Base-by-base conservation (phyloP, 495 filamentous ascomycete genomes). In the Aspergillus mulundensis region DNA sequence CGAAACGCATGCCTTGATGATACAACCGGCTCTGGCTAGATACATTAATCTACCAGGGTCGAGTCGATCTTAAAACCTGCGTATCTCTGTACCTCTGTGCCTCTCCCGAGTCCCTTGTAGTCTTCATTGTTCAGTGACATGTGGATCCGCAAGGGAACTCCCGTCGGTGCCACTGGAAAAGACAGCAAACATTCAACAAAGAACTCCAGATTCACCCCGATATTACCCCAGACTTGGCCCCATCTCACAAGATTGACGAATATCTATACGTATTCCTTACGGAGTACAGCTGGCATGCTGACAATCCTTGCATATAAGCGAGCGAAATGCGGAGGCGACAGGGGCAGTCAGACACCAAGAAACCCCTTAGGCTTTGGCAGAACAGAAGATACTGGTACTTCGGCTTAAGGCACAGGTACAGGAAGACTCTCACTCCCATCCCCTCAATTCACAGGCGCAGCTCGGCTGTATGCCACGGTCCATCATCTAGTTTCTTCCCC, bases 281-380 rank as follows among this genome's bases (percentile, higher is more conserved):
- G n/a, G n/a, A n/a, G n/a, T n/a, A n/a, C 36, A 41, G 36, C 15
- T 8, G 18, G 18, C 18, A 38, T 54, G 16, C 20, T 54, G 42
- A 41, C 43, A 53, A 53, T 50, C 47, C 50, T 58, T 45, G 56
- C 56, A 47, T 47, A 10, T 19, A 54, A 41, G 19, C 32, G 23
- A 56, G 47, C 32, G 49, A 56, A 62, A 45, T 62, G 60, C 60
- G 60, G 60, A 56, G 56, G 40, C 51, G 53, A 59, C 56, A 62
- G 60, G 56, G 42, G 43, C 25, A 46, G 41, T 32, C 41, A 24
- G 38, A 21, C 12, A 50, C 23, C 18, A 16, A 48, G 25, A 30
- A 42, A 21, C 10, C 39, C 14, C n/a, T 12, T 7, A 1, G 8
- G 19, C 19, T 44, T 11, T 24, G 14, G 32, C 16, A 41, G 4